phyloP scores from a whole-genome alignment of 1,139 yeast species.

The Barnettozyma hawaiiensis region DNA sequence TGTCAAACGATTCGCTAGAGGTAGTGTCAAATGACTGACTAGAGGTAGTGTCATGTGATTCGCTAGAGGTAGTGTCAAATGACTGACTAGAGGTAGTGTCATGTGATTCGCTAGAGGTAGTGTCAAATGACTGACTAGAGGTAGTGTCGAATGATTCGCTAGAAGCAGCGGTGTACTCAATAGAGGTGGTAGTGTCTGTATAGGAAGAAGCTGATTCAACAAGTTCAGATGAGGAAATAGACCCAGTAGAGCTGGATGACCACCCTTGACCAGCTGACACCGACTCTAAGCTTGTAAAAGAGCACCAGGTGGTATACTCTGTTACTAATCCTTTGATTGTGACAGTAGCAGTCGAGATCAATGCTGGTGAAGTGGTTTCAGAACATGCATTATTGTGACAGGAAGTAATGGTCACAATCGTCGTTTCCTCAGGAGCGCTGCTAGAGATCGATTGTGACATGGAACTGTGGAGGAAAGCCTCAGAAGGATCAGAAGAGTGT shows the following conservation, averaged over 20 bases:
- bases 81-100: background rate
- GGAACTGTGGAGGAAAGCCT: background rate
- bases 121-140: background rate
- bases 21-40: background rate
- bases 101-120: background rate
- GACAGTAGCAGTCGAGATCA: conserved; percentile 22
- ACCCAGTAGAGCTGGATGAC: background rate
- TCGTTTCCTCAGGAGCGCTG: conserved; percentile 6
- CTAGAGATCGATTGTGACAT: conserved; percentile 1
- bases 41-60: background rate
- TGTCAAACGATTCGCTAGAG: background rate
- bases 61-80: background rate
- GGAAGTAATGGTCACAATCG: conserved; percentile 17
- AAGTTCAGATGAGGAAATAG: background rate
- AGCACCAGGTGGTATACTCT: conserved; percentile 33
- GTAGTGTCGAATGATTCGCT: background rate
- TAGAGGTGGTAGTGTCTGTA: no score
- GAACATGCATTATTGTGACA: conserved; percentile 17
- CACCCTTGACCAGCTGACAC: no score
- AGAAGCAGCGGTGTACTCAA: background rate
- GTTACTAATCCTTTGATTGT: conserved; percentile 27
- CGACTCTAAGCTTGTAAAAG: conserved; percentile 21
- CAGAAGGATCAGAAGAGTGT: background rate
- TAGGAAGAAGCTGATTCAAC: background rate
- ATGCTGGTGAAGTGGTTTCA: conserved; percentile 30